Conservation (phyloP, 2,329 filamentous ascomycete species). For the Xylaria sp. region DNA sequence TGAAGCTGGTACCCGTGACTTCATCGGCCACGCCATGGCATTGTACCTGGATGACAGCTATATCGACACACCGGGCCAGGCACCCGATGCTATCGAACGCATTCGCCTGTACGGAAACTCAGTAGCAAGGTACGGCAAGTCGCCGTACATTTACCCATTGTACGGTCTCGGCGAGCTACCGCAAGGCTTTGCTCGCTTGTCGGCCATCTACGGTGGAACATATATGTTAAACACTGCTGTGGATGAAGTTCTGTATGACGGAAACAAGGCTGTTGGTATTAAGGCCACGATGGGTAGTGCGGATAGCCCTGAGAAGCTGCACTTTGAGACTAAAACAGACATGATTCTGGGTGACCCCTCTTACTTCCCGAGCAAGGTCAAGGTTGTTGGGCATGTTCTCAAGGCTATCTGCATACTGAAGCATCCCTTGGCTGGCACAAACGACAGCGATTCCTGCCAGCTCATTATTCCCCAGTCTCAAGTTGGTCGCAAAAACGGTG, state of each 20-base stretch:
- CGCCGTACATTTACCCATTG: constrained; percentile 98
- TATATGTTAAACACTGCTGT: constrained; percentile 99
- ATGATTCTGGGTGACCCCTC: constrained; percentile 96
- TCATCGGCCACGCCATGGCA: constrained; percentile 98
- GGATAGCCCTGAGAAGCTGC: constrained; percentile 76
- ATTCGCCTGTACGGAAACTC: constrained; percentile 98
- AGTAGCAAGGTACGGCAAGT: constrained; percentile 97
- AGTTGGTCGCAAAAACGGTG: constrained; percentile 95
- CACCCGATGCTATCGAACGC: constrained; percentile 87
- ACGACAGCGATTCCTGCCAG: constrained; percentile 88
- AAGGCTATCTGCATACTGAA: constrained; percentile 98
- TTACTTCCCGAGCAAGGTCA: constrained; percentile 92
- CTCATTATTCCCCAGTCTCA: constrained; percentile 98
- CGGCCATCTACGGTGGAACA: constrained; percentile 97
- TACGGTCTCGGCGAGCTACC: constrained; percentile 98
- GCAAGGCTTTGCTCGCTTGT: constrained; percentile 96
- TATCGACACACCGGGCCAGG: constrained; percentile 76
- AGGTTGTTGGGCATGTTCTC: constrained; percentile 87
- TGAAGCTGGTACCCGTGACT: constrained; percentile 89
- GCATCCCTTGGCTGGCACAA: constrained; percentile 91
- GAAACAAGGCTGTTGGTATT: constrained; percentile 89
- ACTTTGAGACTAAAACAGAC: constrained; percentile 95
- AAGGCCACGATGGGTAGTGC: constrained; percentile 95
- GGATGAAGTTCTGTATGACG: constrained; percentile 88
- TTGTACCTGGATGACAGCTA: constrained; percentile 93